A percentile compares a stretch with the other conserved stretches of the same genome.
phyloP scores from a whole-genome alignment of 1,284 basidiomycete genomes.

The Xerocomus nothofagi region DNA sequence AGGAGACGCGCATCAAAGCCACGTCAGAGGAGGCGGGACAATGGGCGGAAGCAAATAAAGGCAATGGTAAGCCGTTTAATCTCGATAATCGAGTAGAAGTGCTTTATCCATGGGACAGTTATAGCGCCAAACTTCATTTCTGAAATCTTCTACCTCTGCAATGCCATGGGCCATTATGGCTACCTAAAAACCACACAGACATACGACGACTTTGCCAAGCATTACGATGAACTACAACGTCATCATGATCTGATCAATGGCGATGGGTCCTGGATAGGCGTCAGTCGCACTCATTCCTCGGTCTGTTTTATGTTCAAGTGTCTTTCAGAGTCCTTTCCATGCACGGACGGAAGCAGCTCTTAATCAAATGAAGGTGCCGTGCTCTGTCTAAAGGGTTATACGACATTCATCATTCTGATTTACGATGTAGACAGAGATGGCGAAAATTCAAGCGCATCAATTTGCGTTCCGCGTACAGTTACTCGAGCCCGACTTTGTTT shows the following conservation, averaged over 20 bases:
- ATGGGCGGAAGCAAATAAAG: conserved; percentile 61
- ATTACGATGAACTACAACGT: conserved; percentile 75
- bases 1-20: conserved; percentile 91
- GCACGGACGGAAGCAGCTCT: conserved; percentile 68
- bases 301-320: conserved; percentile 11
- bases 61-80: conserved; percentile 39
- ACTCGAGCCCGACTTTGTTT: conserved; percentile 82
- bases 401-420: neutral
- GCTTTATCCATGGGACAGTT: conserved; percentile 33
- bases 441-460: conserved; percentile 67
- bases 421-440: conserved; percentile 57
- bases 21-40: conserved; percentile 79
- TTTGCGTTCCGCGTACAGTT: conserved; percentile 86
- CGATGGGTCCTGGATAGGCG: conserved; percentile 77
- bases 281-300: conserved; percentile 38
- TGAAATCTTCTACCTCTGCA: conserved; percentile 88
- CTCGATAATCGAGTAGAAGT: neutral
- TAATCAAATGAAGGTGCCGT: conserved; percentile 66
- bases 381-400: neutral
- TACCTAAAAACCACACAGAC: conserved; percentile 78
- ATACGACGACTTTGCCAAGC: conserved; percentile 69
- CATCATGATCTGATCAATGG: conserved; percentile 78
- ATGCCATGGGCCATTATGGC: conserved; percentile 86
- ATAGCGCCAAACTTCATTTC: conserved; percentile 88
- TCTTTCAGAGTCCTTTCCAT: conserved; percentile 60